A percentile compares a stretch with the other conserved stretches of the same genome.
phyloP scores from a whole-genome alignment of 2,329 filamentous ascomycete species.

The Didymellaceae sp. region DNA sequence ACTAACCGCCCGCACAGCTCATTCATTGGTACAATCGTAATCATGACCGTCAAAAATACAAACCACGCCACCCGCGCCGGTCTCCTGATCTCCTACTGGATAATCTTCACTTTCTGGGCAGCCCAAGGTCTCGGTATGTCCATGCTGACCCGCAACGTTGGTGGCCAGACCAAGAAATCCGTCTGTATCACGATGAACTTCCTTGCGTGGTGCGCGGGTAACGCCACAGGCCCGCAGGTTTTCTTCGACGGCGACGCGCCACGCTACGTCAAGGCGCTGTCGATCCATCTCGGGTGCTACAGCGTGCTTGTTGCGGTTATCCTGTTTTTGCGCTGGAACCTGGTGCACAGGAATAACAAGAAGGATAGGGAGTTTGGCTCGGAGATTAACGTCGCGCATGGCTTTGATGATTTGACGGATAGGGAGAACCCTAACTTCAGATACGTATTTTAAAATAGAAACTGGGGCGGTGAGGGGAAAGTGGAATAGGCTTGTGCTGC shows the following conservation, averaged over 20 bases:
- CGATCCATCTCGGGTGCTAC: conserved; percentile 74
- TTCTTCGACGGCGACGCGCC: conserved; percentile 61
- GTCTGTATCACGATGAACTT: conserved; percentile 73
- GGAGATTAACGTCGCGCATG: conserved; percentile 50
- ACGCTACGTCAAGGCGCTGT: conserved; percentile 72
- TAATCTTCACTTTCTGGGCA: conserved; percentile 79
- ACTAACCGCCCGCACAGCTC: conserved; percentile 55
- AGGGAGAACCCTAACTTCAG: conserved; percentile 66
- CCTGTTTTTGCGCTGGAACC: conserved; percentile 64
- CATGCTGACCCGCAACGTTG: conserved; percentile 72
- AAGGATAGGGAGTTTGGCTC: conserved; percentile 56
- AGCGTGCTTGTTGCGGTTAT: conserved; percentile 64
- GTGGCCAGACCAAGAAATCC: conserved; percentile 76
- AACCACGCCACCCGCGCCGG: conserved; percentile 67
- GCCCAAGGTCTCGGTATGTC: conserved; percentile 71
- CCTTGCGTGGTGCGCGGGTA: conserved; percentile 71
- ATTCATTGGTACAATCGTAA: conserved; percentile 73
- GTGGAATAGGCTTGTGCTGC: too few species aligned
- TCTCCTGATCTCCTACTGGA: conserved; percentile 76
- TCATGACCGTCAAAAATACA: conserved; percentile 70
- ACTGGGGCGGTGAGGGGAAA: not conserved
- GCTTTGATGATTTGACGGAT: conserved; percentile 70
- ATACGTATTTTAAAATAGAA: conserved; percentile 53
- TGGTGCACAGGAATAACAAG: conserved; percentile 64
- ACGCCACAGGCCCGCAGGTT: conserved; percentile 64